Evolutionary conservation across 371 early-diverging fungal genomes (phyloP).

Genomic region (Mucor indicus): DNA sequence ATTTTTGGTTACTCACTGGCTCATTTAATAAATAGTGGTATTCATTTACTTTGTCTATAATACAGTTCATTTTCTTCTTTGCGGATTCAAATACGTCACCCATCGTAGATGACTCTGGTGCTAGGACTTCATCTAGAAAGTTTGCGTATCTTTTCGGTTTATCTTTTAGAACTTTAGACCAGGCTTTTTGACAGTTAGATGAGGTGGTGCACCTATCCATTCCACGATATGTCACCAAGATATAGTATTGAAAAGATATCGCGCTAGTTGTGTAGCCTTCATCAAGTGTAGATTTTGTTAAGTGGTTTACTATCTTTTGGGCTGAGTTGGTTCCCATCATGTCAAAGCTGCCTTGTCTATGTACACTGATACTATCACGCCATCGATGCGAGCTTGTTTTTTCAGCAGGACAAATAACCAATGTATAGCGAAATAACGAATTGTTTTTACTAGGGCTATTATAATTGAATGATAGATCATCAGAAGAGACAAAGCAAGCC

Average conservation of each 20-base stretch:
- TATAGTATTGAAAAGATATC: conserved; percentile 30
- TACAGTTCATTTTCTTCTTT: conserved; percentile 24
- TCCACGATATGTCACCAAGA: conserved; percentile 30
- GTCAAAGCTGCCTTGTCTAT: conserved; percentile 24
- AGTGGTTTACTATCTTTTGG: conserved; percentile 5
- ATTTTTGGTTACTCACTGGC: too few relatives aligned
- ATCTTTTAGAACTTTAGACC: conserved; percentile 19
- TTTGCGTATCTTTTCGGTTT: conserved; percentile 16
- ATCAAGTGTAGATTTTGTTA: too few relatives aligned
- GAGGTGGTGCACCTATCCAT: conserved; percentile 18
- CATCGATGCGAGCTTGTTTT: conserved; percentile 1
- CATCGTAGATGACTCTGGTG: conserved; percentile 20
- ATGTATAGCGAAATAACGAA: conserved; percentile 21
- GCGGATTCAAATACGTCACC: conserved; percentile 30
- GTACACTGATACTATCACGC: conserved; percentile 8
- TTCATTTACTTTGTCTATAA: conserved; percentile 30
- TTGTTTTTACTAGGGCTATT: not conserved
- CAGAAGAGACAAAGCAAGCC: conserved; percentile 38
- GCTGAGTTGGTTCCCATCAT: conserved; percentile 7
- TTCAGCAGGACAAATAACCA: conserved; percentile 23
- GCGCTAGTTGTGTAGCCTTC: not conserved
- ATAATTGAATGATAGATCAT: conserved; percentile 24
- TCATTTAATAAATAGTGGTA: not conserved
- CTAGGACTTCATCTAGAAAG: conserved; percentile 25
- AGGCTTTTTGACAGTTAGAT: conserved; percentile 10